phyloP scores from a whole-genome alignment of 2,329 filamentous ascomycete species.

The Exophiala viscosa region DNA sequence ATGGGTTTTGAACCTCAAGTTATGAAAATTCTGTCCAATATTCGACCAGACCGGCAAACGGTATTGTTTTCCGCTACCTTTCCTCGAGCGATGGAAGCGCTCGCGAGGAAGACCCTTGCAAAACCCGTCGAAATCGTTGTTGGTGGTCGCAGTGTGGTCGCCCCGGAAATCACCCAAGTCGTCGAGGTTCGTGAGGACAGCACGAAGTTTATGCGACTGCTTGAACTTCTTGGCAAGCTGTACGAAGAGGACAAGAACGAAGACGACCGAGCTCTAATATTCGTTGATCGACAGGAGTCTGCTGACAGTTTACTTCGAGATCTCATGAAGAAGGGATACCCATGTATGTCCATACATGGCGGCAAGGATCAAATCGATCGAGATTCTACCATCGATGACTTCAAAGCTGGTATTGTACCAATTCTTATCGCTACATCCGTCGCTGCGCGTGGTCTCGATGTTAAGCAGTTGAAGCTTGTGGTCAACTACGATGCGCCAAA shows the following conservation, averaged over 20 bases:
- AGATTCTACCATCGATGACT: slow-evolving; percentile 86
- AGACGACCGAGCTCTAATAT: slow-evolving; percentile 83
- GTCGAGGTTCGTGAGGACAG: slow-evolving; percentile 82
- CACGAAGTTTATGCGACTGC: slow-evolving; percentile 75
- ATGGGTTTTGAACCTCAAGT: slow-evolving; percentile 99
- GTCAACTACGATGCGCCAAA: slow-evolving; percentile 47
- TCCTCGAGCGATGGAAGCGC: slow-evolving; percentile 83
- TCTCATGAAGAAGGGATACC: slow-evolving; percentile 78
- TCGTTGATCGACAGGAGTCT: slow-evolving; percentile 88
- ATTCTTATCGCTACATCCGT: slow-evolving; percentile 94
- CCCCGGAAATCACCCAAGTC: slow-evolving; percentile 77
- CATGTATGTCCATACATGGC: slow-evolving; percentile 89
- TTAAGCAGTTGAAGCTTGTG: slow-evolving; percentile 92
- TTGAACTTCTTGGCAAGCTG: slow-evolving; percentile 82
- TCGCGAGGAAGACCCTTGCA: slow-evolving; percentile 82
- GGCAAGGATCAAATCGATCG: slow-evolving; percentile 92
- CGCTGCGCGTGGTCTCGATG: slow-evolving; percentile 88
- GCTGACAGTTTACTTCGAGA: slow-evolving; percentile 76
- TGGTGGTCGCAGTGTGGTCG: slow-evolving; percentile 71
- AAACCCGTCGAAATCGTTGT: slow-evolving; percentile 89
- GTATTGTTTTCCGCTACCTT: slow-evolving; percentile 97
- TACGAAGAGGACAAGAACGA: slow-evolving; percentile 72
- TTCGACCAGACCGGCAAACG: slow-evolving; percentile 87
- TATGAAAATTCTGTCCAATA: slow-evolving; percentile 90
- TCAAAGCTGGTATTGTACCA: slow-evolving; percentile 85